These are phyloP conservation scores for Cryphonectria radicalis DNA, from an alignment of 2,329 filamentous ascomycete genomes.

Conservation along the genomic window DNA sequence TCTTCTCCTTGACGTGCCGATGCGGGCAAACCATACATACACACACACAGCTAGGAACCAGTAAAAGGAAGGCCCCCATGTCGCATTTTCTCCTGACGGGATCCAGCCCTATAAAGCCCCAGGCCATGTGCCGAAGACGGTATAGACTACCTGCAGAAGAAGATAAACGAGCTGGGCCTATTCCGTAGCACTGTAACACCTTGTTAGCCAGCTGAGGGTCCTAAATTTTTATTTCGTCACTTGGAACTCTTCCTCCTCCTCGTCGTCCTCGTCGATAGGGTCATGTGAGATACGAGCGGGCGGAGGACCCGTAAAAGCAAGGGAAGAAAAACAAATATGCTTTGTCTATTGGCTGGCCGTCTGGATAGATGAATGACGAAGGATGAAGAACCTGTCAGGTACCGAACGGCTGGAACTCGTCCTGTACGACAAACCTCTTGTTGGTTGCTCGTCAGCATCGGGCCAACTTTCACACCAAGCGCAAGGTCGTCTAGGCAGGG, in stretches of 20 bases:
- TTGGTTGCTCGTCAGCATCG: slow-evolving; percentile 4
- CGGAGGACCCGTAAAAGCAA: not conserved
- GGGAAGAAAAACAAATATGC: not conserved
- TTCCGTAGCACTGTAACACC: not conserved
- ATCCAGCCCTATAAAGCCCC: not conserved
- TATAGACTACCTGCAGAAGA: not conserved
- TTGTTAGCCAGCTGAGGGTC: not conserved
- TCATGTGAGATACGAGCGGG: not conserved
- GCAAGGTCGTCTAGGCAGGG: not conserved
- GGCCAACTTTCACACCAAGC: not conserved
- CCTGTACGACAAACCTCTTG: not conserved
- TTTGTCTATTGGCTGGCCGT: not conserved
- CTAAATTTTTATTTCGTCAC: not conserved
- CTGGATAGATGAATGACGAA: not conserved
- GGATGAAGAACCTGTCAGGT: not conserved
- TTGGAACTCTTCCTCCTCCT: not conserved
- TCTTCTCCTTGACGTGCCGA: not conserved
- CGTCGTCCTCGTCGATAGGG: not conserved
- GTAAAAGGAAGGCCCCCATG: not conserved
- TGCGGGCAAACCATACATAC: not conserved
- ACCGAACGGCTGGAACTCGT: not conserved
- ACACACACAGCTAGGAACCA: not conserved
- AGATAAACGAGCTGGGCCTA: not conserved
- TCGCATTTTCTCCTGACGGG: not conserved
- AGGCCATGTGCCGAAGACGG: not conserved